Base-by-base conservation (phyloP, 768 basidiomycete species). In the Ephemerocybe angulata region DNA sequence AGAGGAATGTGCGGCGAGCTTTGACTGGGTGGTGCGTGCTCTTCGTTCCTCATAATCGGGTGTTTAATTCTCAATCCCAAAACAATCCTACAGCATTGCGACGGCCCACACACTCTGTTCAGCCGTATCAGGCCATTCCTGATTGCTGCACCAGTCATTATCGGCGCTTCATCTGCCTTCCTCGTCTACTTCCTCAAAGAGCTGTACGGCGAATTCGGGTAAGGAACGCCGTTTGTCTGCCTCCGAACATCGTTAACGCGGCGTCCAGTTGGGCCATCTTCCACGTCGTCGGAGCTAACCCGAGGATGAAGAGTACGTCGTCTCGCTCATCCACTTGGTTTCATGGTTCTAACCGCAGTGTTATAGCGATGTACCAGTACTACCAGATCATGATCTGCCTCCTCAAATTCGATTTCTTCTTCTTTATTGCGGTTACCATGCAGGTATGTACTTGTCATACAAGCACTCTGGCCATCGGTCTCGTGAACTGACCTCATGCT, bases 391-490 rank as follows among this genome's bases (percentile, higher is more conserved):
- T 92, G 78, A 83, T 93, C 43, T 92, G 89, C 64, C 78, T 93
- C 50, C 81, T 93, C 62, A 93, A 92, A 67, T 91, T 93, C 67
- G 90, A 93, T 68, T 93, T 92, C 69, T 93, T 93, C 74, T 84
- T 81, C 67, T 93, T 93, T 65, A 78, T 80, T 21, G 91, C 87
- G n/a, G 86, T 93, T 24, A 92, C 90, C 2, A 91, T 92, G 81
- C 91, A 93, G 83, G 90, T 82, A 49, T 31, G 62, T 22, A 11
- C 24, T 4, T 21, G 7, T 11, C 43, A 8, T 29, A 10, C 24
- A n/a, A n/a, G n/a, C n/a, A 17, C 25, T 28, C 43, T 13, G 31
- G 8, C 31, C 17, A 8, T 25, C 30, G 30, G 24, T 15, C 37
- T 49, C 5, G 6, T 43, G 42, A 35, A 41, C 37, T 54, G 31